These are phyloP conservation scores for Porpolomopsis calyptriformis DNA, from an alignment of 768 basidiomycete species.

Conservation along the genomic window DNA sequence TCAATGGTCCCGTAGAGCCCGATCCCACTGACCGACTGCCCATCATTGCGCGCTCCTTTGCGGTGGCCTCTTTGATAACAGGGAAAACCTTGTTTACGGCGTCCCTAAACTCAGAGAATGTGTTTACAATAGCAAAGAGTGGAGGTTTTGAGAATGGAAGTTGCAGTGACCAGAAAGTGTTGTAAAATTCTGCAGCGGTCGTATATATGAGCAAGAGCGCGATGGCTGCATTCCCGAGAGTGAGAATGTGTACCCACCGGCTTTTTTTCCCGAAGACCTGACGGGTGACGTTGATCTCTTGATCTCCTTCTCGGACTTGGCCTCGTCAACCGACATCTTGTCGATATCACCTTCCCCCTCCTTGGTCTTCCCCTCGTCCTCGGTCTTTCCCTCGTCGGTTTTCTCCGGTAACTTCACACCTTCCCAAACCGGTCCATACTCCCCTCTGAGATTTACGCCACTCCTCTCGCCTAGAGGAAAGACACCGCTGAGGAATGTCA, in stretches of 20 bases:
- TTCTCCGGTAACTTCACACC: conserved; percentile 34
- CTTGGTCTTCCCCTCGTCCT: conserved; percentile 20
- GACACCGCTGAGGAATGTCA: conserved; percentile 76
- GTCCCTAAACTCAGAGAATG: conserved; percentile 57
- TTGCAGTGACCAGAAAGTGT: conserved; percentile 85
- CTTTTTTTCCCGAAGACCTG: conserved; percentile 41
- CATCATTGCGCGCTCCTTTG: conserved; percentile 82
- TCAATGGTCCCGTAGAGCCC: conserved; percentile 31
- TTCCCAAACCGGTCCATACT: conserved; percentile 75
- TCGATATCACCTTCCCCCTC: conserved; percentile 27
- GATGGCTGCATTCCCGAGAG: too few relatives aligned
- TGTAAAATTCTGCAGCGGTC: conserved; percentile 56
- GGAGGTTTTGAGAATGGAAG: conserved; percentile 75
- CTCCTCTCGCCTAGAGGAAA: conserved; percentile 85
- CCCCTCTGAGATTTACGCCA: conserved; percentile 84
- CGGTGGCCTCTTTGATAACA: conserved; percentile 76
- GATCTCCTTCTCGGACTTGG: conserved; percentile 19
- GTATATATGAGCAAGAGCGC: conserved; percentile 3
- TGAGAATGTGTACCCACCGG: too few relatives aligned
- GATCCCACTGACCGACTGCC: conserved; percentile 45
- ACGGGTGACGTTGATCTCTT: conserved; percentile 21
- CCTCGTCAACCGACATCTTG: conserved; percentile 54
- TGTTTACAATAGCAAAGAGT: conserved; percentile 45
- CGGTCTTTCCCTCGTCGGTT: conserved; percentile 19
- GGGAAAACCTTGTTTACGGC: conserved; percentile 65